Percentiles rank a stretch among this genome's conserved stretches.
Conservation (phyloP, 495 filamentous ascomycete species). For the Aeminium ludgeri region DNA sequence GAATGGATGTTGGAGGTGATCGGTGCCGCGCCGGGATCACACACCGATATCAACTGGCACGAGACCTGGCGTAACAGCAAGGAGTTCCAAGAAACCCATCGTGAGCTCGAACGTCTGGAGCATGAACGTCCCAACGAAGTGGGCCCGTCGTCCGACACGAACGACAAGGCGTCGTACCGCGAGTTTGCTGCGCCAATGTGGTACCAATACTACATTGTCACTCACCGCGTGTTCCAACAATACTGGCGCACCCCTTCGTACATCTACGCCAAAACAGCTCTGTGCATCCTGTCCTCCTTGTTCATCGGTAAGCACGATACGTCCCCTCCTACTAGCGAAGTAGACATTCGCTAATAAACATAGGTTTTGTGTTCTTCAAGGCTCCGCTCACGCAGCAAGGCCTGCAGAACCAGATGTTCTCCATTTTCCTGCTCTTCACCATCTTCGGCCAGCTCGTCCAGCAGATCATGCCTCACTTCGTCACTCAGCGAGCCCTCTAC, state of each 20-base stretch:
- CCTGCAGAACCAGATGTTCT: constrained; percentile 49
- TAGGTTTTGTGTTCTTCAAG: constrained; percentile 33
- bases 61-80: constrained; percentile 59
- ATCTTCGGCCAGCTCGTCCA: constrained; percentile 31
- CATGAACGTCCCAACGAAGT: constrained; percentile 34
- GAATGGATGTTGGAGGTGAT: constrained; percentile 96
- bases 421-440: constrained; percentile 66
- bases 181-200: constrained; percentile 31
- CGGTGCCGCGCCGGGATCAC: constrained; percentile 71
- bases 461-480: constrained; percentile 76
- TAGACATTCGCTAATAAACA: no score
- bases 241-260: constrained; percentile 29
- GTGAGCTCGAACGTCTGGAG: constrained; percentile 54
- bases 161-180: constrained; percentile 24
- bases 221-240: constrained; percentile 23
- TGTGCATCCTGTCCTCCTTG: constrained; percentile 27
- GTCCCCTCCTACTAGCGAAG: constrained; percentile 20
- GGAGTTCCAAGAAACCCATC: constrained; percentile 50
- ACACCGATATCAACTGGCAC: constrained; percentile 66
- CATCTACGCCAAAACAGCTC: constrained; percentile 28
- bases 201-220: constrained; percentile 24
- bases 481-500: constrained; percentile 60
- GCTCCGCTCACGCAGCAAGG: constrained; percentile 18
- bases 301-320: constrained; percentile 27
- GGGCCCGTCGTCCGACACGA: constrained; percentile 4